Evolutionary conservation across 768 basidiomycete genomes (phyloP).

Genomic region (Omphalotus guepiniiformis): DNA sequence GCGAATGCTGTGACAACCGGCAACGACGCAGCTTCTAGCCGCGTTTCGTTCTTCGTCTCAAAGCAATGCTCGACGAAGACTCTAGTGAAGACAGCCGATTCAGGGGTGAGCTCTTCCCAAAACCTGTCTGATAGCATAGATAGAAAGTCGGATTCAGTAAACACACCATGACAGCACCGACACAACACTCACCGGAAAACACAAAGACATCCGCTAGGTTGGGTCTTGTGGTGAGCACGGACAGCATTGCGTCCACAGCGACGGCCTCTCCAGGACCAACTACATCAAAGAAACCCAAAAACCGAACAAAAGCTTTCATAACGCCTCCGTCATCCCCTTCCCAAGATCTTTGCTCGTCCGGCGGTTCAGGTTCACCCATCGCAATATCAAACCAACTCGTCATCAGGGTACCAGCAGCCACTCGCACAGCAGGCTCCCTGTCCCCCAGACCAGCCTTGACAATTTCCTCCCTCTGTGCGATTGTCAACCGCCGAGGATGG

Average conservation of each 20-base stretch:
- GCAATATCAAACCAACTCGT: constrained; percentile 78
- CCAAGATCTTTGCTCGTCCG: constrained; percentile 27
- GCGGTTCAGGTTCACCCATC: constrained; percentile 29
- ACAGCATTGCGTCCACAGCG: constrained; percentile 77
- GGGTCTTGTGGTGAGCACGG: constrained; percentile 68
- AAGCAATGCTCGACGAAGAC: constrained; percentile 83
- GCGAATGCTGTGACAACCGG: constrained; percentile 94
- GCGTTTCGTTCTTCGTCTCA: constrained; percentile 55
- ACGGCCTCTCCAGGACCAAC: constrained; percentile 66
- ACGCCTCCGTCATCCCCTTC: constrained; percentile 42
- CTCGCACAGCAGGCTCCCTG: constrained; percentile 75
- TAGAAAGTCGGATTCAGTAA: background rate
- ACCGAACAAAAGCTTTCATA: constrained; percentile 41
- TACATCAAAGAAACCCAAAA: constrained; percentile 51
- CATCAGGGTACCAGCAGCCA: constrained; percentile 78
- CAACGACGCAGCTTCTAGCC: constrained; percentile 62
- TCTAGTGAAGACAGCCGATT: constrained; percentile 78
- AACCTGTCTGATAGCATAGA: constrained; percentile 50
- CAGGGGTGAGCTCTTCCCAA: constrained; percentile 74
- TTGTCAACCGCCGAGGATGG: constrained; percentile 69
- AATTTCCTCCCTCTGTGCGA: constrained; percentile 78
- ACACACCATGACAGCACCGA: background rate
- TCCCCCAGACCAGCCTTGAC: constrained; percentile 89
- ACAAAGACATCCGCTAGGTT: constrained; percentile 68
- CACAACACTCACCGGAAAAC: constrained; percentile 59